Percentiles rank a stretch among this genome's conserved stretches.
These are phyloP conservation scores for Plasmodium vinckei DNA, from an alignment of 169 alveolate species.

Conservation along the genomic window DNA sequence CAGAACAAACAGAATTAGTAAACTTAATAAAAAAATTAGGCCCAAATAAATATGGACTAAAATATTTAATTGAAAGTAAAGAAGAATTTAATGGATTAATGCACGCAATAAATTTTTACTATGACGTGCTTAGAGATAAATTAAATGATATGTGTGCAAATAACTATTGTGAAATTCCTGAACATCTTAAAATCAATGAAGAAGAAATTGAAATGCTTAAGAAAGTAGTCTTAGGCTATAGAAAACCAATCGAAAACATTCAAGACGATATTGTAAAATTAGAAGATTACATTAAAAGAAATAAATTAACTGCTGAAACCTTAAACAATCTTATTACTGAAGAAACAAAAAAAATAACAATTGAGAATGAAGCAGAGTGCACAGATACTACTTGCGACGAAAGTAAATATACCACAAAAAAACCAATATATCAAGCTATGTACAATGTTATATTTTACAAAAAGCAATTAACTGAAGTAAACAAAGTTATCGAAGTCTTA, in stretches of 20 bases:
- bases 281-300: slow-evolving; percentile 16
- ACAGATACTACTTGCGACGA: background rate
- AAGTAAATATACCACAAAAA: background rate
- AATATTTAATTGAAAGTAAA: slow-evolving; percentile 50
- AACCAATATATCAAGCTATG: slow-evolving; percentile 8
- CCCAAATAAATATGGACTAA: slow-evolving; percentile 1
- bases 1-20: slow-evolving; percentile 9
- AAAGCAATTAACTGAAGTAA: slow-evolving; percentile 37
- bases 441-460: slow-evolving; percentile 37
- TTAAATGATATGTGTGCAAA: slow-evolving; percentile 29
- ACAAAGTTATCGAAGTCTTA: slow-evolving; percentile 27
- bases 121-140: slow-evolving; percentile 54
- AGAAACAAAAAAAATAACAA: background rate
- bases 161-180: slow-evolving; percentile 27
- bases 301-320: slow-evolving; percentile 1
- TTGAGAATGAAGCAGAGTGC: background rate
- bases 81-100: slow-evolving; percentile 54
- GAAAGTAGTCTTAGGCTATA: slow-evolving; percentile 39
- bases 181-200: slow-evolving; percentile 32
- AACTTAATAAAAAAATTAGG: background rate
- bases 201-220: slow-evolving; percentile 38
- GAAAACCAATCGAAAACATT: slow-evolving; percentile 59
- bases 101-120: slow-evolving; percentile 38
- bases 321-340: slow-evolving; percentile 3
- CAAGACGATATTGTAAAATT: slow-evolving; percentile 30